Base-by-base conservation (phyloP, 2,329 filamentous ascomycete genomes). In the Tolypocladium endophyticum region DNA sequence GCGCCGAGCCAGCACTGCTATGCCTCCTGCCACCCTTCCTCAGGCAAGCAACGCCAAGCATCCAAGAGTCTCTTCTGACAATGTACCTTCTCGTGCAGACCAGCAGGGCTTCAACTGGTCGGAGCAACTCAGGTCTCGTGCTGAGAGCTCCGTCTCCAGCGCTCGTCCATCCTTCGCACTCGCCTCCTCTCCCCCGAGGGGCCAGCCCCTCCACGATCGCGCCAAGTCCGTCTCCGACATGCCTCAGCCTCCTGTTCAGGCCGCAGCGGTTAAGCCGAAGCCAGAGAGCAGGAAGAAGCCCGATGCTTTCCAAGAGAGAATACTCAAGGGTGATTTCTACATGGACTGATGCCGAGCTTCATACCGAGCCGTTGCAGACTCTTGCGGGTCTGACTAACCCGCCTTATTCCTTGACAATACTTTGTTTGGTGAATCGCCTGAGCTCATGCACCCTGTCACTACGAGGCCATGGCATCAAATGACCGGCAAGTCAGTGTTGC, bases 311-410 rank as follows among this genome's bases (percentile, higher is more conserved):
- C 92, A 97, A 75, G 94, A 99, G 81, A 86, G 95, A 66, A 97
- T 99, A 68, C 82, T 99, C 66, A 94, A 96, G 77, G 94, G 93
- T 54, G 94, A 99, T 70, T 97, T 99, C 69, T 94, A 94, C 78
- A 97, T 97, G 92, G 92, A 97, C 71, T 96, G 80, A 64, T 56
- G 39, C 9, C 54, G 38, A 11, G 20, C 28, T 35, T 20, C 5
- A 14, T 16, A 14, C 5, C 20, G 30, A 35, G 2, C 23, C 50
- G 18, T 8, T 28, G 28, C 47, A 33, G 16, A 4, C 30, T 2
- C 30, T n/a, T 9, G 16, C 11, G 30, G 30, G 30, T n/a, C 50
- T 36, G 2, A 23, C 11, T 16, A 6, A 36, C 11, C 50, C 30
- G 6, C 52, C 25, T 30, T 39, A 20, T 5, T 14, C n/a, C 23